A percentile compares a stretch with the other conserved stretches of the same genome.
phyloP scores from a whole-genome alignment of 2,329 filamentous ascomycete genomes.

The Penicillium hesseltinei region DNA sequence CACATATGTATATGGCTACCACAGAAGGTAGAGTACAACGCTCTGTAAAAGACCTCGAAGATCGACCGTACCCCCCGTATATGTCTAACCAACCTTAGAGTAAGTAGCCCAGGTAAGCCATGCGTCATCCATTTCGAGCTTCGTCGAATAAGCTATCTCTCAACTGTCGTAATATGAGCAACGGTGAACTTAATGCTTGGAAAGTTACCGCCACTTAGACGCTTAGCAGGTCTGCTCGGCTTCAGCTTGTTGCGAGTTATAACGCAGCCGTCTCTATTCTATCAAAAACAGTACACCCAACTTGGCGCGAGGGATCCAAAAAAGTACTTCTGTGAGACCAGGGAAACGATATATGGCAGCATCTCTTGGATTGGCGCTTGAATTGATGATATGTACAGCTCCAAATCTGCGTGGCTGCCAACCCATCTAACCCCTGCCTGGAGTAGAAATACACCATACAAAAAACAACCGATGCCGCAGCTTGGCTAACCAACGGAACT shows the following conservation, averaged over 20 bases:
- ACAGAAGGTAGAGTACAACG: neutral
- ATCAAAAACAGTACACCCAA: neutral
- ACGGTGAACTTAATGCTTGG: neutral
- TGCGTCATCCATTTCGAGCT: neutral
- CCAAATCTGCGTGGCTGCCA: slow-evolving; percentile 29
- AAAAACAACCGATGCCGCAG: slow-evolving; percentile 19
- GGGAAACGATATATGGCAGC: slow-evolving; percentile 15
- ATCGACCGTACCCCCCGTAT: too few species aligned
- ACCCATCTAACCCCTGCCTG: slow-evolving; percentile 27
- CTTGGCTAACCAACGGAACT: slow-evolving; percentile 5
- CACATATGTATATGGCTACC: neutral
- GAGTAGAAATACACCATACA: slow-evolving; percentile 38
- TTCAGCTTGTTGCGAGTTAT: neutral
- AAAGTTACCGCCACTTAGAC: too few species aligned
- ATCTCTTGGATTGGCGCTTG: slow-evolving; percentile 33
- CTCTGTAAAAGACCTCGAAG: too few species aligned
- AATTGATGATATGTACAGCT: slow-evolving; percentile 40
- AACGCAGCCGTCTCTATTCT: neutral
- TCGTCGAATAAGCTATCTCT: neutral
- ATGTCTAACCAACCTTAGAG: neutral
- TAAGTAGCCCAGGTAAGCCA: neutral
- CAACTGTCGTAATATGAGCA: neutral
- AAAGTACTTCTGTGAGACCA: neutral
- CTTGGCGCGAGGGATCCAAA: neutral
- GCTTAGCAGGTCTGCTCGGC: too few species aligned